Evolutionary conservation across 768 basidiomycete species (phyloP).

Genomic region (Nevesoporus exiguus): DNA sequence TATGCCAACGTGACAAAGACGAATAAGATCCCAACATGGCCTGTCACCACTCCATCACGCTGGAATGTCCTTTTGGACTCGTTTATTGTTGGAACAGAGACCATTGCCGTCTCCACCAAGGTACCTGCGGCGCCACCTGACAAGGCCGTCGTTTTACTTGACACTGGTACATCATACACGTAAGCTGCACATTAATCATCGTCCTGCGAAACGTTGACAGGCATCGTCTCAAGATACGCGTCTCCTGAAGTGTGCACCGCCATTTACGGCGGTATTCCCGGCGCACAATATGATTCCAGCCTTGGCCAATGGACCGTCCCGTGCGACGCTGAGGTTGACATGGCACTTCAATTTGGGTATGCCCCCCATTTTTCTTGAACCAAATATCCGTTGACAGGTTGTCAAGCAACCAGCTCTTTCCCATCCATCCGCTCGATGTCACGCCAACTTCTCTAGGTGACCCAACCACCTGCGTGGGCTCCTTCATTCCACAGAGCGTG

Average conservation of each 20-base stretch:
- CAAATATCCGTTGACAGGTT: constrained; percentile 12
- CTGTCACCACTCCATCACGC: constrained; percentile 53
- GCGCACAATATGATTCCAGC: constrained; percentile 52
- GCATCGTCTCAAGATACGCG: constrained; percentile 52
- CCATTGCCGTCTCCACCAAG: constrained; percentile 49
- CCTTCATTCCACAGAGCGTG: constrained; percentile 65
- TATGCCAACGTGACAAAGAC: constrained; percentile 60
- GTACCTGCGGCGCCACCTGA: constrained; percentile 59
- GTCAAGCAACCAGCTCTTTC: constrained; percentile 65
- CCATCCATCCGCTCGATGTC: constrained; percentile 78
- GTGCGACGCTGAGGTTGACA: constrained; percentile 69
- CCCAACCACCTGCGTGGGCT: constrained; percentile 59
- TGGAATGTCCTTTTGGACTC: constrained; percentile 81
- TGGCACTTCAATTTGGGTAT: constrained; percentile 77
- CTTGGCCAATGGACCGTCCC: constrained; percentile 70
- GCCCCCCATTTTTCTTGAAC: constrained; percentile 22
- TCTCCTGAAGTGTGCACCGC: constrained; percentile 60
- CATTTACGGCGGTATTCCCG: constrained; percentile 65
- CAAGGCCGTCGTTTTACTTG: constrained; percentile 72
- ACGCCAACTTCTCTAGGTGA: constrained; percentile 46
- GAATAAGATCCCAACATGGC: constrained; percentile 70
- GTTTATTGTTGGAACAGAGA: constrained; percentile 54
- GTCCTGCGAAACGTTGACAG: constrained; percentile 1
- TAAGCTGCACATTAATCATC: constrained; percentile 33
- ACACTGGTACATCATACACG: constrained; percentile 83